These are phyloP conservation scores for Cyclaneusma minus DNA, from an alignment of 2,329 filamentous ascomycete genomes.

Conservation along the genomic window DNA sequence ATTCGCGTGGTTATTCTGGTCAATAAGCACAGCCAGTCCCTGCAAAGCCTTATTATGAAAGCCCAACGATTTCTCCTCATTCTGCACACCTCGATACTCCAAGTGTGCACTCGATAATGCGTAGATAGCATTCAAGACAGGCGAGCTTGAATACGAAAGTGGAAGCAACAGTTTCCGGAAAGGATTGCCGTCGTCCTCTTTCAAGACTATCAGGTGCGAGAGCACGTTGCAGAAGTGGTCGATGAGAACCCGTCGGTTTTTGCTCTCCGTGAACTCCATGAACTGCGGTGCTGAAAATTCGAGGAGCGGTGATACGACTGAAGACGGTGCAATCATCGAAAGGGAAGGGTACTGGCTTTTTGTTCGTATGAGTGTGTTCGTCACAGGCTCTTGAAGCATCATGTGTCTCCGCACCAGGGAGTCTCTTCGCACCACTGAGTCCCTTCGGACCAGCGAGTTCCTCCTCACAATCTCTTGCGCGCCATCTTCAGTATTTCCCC, in stretches of 20 bases:
- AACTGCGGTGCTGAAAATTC: conserved; percentile 38
- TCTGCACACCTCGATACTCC: conserved; percentile 43
- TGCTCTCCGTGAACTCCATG: conserved; percentile 37
- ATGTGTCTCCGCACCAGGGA: too few relatives aligned
- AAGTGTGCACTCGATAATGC: conserved; percentile 74
- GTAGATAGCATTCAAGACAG: conserved; percentile 70
- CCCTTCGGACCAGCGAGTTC: conserved; percentile 3
- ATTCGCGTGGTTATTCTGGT: conserved; percentile 31
- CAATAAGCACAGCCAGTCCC: conserved; percentile 39
- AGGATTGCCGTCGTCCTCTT: conserved; percentile 45
- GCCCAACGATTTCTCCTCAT: conserved; percentile 36
- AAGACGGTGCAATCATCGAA: conserved; percentile 14
- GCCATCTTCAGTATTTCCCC: conserved; percentile 8
- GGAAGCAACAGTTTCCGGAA: conserved; percentile 49
- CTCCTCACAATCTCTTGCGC: conserved; percentile 12
- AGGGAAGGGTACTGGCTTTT: conserved; percentile 17
- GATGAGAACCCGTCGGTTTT: conserved; percentile 37
- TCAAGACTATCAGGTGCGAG: conserved; percentile 48
- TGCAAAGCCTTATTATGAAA: conserved; percentile 46
- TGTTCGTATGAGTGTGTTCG: conserved; percentile 9
- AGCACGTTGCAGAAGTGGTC: conserved; percentile 49
- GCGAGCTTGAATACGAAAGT: conserved; percentile 34
- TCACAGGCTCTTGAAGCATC: conserved; percentile 3
- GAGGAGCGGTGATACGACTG: conserved; percentile 19
- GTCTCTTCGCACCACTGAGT: too few relatives aligned